Evolutionary conservation across 2,329 filamentous ascomycete genomes (phyloP), one percentile per base, ranked within the genome.

Genomic region (Verticillium isaacii): DNA sequence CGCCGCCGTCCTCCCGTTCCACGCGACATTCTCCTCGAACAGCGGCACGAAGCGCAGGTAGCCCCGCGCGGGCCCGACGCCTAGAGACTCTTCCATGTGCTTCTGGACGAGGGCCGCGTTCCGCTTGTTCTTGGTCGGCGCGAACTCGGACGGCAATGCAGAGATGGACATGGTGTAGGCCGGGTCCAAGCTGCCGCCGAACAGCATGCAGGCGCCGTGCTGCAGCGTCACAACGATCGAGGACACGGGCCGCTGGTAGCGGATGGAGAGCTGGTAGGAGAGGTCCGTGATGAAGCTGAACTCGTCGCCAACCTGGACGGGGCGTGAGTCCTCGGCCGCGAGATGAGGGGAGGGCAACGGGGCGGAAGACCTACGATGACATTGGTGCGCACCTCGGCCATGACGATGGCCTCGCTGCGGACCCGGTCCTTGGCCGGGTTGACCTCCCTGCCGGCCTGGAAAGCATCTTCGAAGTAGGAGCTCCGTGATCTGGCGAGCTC

Each of bases 121-220:
- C 65, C 92, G 86, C 72, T 90, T 90, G 77, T 97, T 97, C 59
- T 86, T 91, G 3, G 87, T 84, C 0, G 90, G 85, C 64, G 89
- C 87, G 62, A 95, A 78, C 66, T 91, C 83, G 12, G 81, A 81
- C 1, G 89, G 82, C 11, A 95, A 80, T 0, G 91, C 88, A 39
- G 84, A 88, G 63, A 97, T 84, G 37, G 86, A 89, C 69, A 96
- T 80, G 63, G 88, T 83, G 71, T 97, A 97, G 23, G 91, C 90
- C 3, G 91, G 89, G 58, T 93, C 89, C 65, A 91, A 89, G 5
- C 86, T 88, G 39, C 88, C 90, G 2, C 86, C 90, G 63, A 94
- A 89, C 61, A 92, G 79, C 67, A 97, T 84, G 70, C 89, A 91
- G 15, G 85, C 83, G 32, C 89, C 88, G 69, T 95, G 91, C 52